Evolutionary conservation across 202 grass and related monocot species (phyloP), one percentile per base, ranked within the genome.

Genomic region (Setaria viridis): DNA sequence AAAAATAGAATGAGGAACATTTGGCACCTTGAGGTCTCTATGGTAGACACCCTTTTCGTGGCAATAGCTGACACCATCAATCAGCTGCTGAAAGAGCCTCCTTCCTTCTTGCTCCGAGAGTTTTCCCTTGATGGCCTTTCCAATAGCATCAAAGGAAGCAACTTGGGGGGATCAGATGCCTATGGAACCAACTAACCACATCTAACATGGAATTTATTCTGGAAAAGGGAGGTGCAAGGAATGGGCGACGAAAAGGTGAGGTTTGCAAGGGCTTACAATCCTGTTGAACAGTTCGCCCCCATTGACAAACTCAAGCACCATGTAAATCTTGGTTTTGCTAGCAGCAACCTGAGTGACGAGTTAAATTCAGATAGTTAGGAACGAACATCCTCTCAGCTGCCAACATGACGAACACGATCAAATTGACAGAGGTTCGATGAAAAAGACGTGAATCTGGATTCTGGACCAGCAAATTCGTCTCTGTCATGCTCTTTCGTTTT

Each of bases 31-130:
- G 19, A 96, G 80, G 78, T 96, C 91, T 74, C 94, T 88, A 68
- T 96, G 94, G 53, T 88, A 96, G 46, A 93, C 85, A 1, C 94
- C 94, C 88, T 84, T 93, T 33, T 96, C 91, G 75, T 93, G 94
- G 74, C 94, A 96, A 70, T 93, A 91, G 77, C 89, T 90, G 12
- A 95, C 74, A 57, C 82, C 89, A 84, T 93, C 94, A 55, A 96
- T 90, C 53, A 96, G 81, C 72, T 96, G 94, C 65, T 96, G 94
- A 63, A 96, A 96, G 66, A 96, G 84, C 54, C 49, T 88, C 50
- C 94, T 88, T 39, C 75, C 91, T 90, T 91, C 91, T 32, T 79
- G 20, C 54, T 96, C 94, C 9, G 87, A 60, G 32, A 96, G 78
- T 67, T 85, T 93, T 25, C 94, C 94, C 51, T 90, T 88, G 4